A percentile compares a stretch with the other conserved stretches of the same genome.
Evolutionary conservation across 169 alveolate genomes (phyloP).

Genomic region (Plasmodium gaboni): DNA sequence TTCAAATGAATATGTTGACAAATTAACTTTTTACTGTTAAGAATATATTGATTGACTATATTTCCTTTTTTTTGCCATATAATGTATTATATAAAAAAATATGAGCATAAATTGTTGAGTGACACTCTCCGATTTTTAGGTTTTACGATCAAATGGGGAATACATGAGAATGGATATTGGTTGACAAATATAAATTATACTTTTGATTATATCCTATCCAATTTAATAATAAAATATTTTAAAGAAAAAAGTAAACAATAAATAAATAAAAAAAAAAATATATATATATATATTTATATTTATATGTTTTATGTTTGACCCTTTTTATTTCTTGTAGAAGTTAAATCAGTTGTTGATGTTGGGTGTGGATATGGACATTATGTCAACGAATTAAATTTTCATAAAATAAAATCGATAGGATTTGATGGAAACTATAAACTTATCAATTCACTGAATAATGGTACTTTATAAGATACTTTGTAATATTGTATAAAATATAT

Average conservation of each 20-base stretch:
- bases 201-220: slow-evolving; percentile 61
- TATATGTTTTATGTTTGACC: neutral
- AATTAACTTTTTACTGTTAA: neutral
- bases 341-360: slow-evolving; percentile 38
- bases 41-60: neutral
- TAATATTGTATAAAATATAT: no score
- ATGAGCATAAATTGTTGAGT: slow-evolving; percentile 51
- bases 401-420: slow-evolving; percentile 58
- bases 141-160: slow-evolving; percentile 71
- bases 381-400: slow-evolving; percentile 68
- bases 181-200: slow-evolving; percentile 47
- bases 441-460: slow-evolving; percentile 37
- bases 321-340: slow-evolving; percentile 23
- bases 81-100: slow-evolving; percentile 70
- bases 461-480: neutral
- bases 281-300: neutral
- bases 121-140: slow-evolving; percentile 70
- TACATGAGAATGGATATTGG: slow-evolving; percentile 76
- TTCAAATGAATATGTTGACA: neutral
- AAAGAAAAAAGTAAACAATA: slow-evolving; percentile 52
- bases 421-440: slow-evolving; percentile 66
- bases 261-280: neutral
- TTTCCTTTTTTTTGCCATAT: slow-evolving; percentile 1
- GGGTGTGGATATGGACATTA: slow-evolving; percentile 70
- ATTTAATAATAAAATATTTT: slow-evolving; percentile 57